A percentile compares a stretch with the other conserved stretches of the same genome.
Evolutionary conservation across 768 basidiomycete genomes (phyloP).

Genomic region (Lyophyllum semitale): DNA sequence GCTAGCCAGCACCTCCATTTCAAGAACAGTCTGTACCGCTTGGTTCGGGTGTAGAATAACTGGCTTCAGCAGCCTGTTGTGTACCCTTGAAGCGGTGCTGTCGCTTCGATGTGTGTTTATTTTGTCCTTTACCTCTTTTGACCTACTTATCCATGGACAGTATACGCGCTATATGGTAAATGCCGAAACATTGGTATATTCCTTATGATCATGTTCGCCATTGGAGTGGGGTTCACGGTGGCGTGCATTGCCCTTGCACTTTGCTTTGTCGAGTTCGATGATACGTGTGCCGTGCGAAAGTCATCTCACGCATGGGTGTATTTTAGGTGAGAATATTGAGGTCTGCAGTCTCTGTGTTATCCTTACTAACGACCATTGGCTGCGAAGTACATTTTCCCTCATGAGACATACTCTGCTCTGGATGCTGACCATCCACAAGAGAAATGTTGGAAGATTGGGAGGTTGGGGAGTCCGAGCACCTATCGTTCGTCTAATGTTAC

Average conservation of each 20-base stretch:
- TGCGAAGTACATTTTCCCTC: not conserved
- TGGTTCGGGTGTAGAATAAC: conserved; percentile 6
- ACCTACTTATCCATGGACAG: not conserved
- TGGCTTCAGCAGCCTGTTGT: not conserved
- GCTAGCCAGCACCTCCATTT: not conserved
- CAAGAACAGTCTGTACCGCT: not conserved
- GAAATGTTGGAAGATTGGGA: conserved; percentile 4
- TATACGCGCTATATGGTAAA: conserved; percentile 13
- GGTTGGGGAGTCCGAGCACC: not conserved
- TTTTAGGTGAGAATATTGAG: too few relatives aligned
- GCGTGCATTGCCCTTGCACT: not conserved
- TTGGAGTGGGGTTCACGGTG: not conserved
- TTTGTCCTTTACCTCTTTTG: not conserved
- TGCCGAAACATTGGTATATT: conserved; percentile 6
- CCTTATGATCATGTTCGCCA: not conserved
- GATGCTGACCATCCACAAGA: conserved; percentile 6
- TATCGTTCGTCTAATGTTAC: conserved; percentile 7
- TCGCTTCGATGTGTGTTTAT: conserved; percentile 7
- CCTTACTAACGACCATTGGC: too few relatives aligned
- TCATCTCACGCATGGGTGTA: conserved; percentile 5
- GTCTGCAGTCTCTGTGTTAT: too few relatives aligned
- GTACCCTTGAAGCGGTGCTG: conserved; percentile 11
- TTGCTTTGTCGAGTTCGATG: not conserved
- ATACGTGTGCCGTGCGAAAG: not conserved
- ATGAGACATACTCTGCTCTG: not conserved